A percentile compares a stretch with the other conserved stretches of the same genome.
phyloP scores from a whole-genome alignment of 148 eudicot species.

The Rheum nobile region DNA sequence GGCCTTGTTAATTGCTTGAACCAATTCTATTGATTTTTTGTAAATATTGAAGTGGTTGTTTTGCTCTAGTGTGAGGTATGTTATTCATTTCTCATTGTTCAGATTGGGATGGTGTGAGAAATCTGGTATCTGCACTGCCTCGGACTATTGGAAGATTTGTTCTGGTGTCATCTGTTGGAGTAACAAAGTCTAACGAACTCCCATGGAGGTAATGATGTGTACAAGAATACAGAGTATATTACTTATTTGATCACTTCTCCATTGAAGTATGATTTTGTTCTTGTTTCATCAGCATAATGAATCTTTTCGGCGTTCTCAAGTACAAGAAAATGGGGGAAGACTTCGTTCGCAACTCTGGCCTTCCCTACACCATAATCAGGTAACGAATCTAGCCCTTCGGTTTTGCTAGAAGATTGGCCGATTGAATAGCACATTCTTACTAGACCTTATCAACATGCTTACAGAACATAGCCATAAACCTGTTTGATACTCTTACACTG shows the following conservation, averaged over 20 bases:
- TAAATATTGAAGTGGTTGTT: neutral
- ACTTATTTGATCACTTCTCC: neutral
- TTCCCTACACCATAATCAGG: constrained; percentile 95
- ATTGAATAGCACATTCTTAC: neutral
- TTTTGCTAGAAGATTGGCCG: neutral
- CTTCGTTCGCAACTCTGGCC: constrained; percentile 68
- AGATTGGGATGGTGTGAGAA: constrained; percentile 97
- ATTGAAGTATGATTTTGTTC: neutral
- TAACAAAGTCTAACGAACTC: constrained; percentile 81
- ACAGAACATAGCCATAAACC: neutral
- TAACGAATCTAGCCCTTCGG: constrained; percentile 10
- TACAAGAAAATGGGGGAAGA: constrained; percentile 99
- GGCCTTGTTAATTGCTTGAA: neutral
- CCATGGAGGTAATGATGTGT: constrained; percentile 72
- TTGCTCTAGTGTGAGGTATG: neutral
- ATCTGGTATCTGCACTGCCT: constrained; percentile 69
- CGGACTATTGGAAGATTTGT: constrained; percentile 59
- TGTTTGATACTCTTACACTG: neutral
- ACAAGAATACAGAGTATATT: too few relatives aligned
- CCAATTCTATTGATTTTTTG: neutral
- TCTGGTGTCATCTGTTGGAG: constrained; percentile 96
- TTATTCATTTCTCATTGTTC: neutral
- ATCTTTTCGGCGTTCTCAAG: constrained; percentile 94
- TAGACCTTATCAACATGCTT: neutral
- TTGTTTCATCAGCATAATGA: constrained; percentile 60